Percentiles rank a stretch among this genome's conserved stretches.
These are phyloP conservation scores for Phytophthora cactorum DNA, from an alignment of 352 stramenopile species.

Conservation along the genomic window DNA sequence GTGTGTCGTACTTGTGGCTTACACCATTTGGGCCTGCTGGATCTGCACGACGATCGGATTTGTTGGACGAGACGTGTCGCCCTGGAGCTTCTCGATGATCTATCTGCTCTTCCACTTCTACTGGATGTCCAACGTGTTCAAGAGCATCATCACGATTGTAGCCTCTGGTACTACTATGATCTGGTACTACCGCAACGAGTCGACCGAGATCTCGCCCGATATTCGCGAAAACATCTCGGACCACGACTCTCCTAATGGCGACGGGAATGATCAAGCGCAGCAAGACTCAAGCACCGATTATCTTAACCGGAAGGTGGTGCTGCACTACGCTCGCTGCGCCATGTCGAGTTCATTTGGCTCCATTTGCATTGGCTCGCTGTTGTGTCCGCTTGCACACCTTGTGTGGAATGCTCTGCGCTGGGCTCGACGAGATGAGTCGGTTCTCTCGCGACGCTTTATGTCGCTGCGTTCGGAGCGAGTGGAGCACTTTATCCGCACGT, in stretches of 20 bases:
- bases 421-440: slow-evolving; percentile 73
- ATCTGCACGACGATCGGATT: slow-evolving; percentile 79
- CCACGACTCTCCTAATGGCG: slow-evolving; percentile 38
- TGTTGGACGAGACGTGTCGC: slow-evolving; percentile 62
- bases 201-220: slow-evolving; percentile 57
- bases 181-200: slow-evolving; percentile 87
- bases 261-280: slow-evolving; percentile 23
- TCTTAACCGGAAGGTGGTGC: slow-evolving; percentile 62
- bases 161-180: slow-evolving; percentile 83
- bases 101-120: slow-evolving; percentile 88
- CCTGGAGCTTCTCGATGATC: slow-evolving; percentile 74
- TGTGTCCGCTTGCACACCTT: slow-evolving; percentile 78
- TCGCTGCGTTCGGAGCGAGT: slow-evolving; percentile 67
- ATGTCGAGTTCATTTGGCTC: slow-evolving; percentile 82
- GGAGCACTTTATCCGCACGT: slow-evolving; percentile 82
- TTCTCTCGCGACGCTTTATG: slow-evolving; percentile 63
- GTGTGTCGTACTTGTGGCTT: slow-evolving; percentile 53
- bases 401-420: slow-evolving; percentile 82
- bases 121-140: slow-evolving; percentile 89
- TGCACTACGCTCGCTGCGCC: slow-evolving; percentile 71
- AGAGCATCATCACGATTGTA: slow-evolving; percentile 83
- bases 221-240: slow-evolving; percentile 45
- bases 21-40: slow-evolving; percentile 84
- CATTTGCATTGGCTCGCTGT: slow-evolving; percentile 83
- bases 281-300: slow-evolving; percentile 20